Evolutionary conservation across 352 stramenopile genomes (phyloP).

Genomic region (Pythium grandisporangium): DNA sequence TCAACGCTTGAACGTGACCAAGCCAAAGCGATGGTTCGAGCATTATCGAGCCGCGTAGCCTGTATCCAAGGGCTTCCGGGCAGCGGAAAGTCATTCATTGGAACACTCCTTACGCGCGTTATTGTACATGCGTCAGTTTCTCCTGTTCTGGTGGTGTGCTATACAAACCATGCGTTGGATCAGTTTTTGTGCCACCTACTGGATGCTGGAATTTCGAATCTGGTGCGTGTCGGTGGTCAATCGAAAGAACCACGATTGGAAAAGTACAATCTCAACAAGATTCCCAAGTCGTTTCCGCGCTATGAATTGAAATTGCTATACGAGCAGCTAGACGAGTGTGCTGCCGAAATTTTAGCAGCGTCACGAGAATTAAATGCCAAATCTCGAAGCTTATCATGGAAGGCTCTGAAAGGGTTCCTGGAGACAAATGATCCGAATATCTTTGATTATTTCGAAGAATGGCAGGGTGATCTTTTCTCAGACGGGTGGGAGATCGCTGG

Average conservation of each 20-base stretch:
- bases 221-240: constrained; percentile 70
- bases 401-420: constrained; percentile 20
- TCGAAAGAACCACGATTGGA: constrained; percentile 46
- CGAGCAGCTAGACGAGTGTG: background rate
- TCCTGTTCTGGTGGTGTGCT: constrained; percentile 80
- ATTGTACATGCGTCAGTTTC: constrained; percentile 35
- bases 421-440: constrained; percentile 15
- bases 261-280: constrained; percentile 24
- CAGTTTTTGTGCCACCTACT: constrained; percentile 85
- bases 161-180: constrained; percentile 88
- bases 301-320: background rate
- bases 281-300: constrained; percentile 3
- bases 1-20: constrained; percentile 44
- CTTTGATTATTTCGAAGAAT: constrained; percentile 21
- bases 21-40: constrained; percentile 52
- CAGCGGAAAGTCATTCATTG: constrained; percentile 83
- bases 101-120: constrained; percentile 55
- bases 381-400: constrained; percentile 12
- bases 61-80: constrained; percentile 78
- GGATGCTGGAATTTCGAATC: constrained; percentile 25
- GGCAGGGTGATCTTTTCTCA: constrained; percentile 11
- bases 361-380: constrained; percentile 24
- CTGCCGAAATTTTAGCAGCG: constrained; percentile 2
- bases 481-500: constrained; percentile 25
- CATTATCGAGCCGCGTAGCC: constrained; percentile 54